Base-by-base conservation (phyloP, 192 early-diverging fungal genomes). In the Haplosporangium gracile region DNA sequence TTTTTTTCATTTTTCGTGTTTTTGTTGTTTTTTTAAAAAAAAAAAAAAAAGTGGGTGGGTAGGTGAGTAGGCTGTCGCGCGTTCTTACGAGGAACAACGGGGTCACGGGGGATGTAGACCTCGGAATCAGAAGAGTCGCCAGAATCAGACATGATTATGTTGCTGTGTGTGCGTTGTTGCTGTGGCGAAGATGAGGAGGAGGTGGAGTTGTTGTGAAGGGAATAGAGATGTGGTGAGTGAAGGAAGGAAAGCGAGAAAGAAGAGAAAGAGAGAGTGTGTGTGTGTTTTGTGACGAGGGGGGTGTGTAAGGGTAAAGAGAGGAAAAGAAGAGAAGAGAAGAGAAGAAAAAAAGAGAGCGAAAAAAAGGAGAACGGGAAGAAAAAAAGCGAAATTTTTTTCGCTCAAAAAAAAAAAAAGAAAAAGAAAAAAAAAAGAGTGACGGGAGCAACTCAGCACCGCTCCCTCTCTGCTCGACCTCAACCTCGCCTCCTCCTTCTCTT, bases 31-130 rank as follows among this genome's bases (percentile, higher is more conserved):
- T 51, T 11, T 10, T 13, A 57, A 38, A 42, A 57, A 36, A 63
- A 63, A 57, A 72, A 43, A 72, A 49, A 22, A 43, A 72, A 26
- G 10, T 29, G 8, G 39, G 26, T 11, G 72, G n/a, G 6, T 11
- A 8, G 39, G 45, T 11, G 72, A 10, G 8, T 9, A 65, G 29
- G 60, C 60, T 65, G 60, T 65, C 2, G 43, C 40, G 32, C 45
- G 40, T 42, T 16, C 78, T 77, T 80, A 86, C 84, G 78, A 77
- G 84, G 84, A 45, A 86, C 84, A 70, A 86, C 84, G 68, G 84
- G 84, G 79, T 86, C 84, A 51, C 84, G 84, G 70, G 84, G 84
- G 65, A 81, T 86, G 68, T 86, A 86, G 71, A 86, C 68, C 68
- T 86, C 84, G 15, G 84, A 86, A 45, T 86, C 84, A 60, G 84